phyloP scores from a whole-genome alignment of 441 rosid species.

The Euphorbia corollata region DNA sequence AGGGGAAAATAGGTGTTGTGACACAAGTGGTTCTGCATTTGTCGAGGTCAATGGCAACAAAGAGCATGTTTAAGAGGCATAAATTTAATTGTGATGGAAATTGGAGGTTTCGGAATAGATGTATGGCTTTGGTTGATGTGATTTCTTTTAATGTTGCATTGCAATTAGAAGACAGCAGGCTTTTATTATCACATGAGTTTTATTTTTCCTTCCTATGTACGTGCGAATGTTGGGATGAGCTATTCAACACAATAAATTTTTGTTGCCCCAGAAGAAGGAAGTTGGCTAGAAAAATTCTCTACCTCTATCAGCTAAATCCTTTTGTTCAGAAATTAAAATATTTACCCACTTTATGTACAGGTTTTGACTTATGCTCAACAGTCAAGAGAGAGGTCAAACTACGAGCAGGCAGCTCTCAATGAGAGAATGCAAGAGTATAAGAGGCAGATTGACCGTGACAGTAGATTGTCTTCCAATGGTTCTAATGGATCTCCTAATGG shows the following conservation, averaged over 20 bases:
- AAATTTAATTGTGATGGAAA: not conserved
- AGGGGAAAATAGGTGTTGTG: not conserved
- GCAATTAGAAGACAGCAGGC: not conserved
- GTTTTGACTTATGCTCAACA: constrained; percentile 94
- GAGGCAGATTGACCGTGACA: constrained; percentile 95
- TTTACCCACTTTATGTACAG: constrained; percentile 31
- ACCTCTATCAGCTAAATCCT: not conserved
- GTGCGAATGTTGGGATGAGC: not conserved
- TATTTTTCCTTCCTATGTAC: not conserved
- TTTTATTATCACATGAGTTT: not conserved
- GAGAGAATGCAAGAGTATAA: constrained; percentile 97
- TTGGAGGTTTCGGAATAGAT: not conserved
- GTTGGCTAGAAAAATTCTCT: not conserved
- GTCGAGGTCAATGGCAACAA: not conserved
- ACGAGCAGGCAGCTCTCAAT: constrained; percentile 90
- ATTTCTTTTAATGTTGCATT: not conserved
- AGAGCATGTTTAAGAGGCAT: not conserved
- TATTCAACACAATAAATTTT: not conserved
- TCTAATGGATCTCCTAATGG: constrained; percentile 94
- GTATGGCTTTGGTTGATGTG: not conserved
- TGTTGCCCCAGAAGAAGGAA: not conserved
- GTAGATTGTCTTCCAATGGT: constrained; percentile 78
- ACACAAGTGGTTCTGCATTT: not conserved
- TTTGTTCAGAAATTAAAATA: constrained; percentile 5
- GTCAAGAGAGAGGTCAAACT: constrained; percentile 93